phyloP scores from a whole-genome alignment of 371 early-diverging fungal species.

The Sporodiniella umbellata region DNA sequence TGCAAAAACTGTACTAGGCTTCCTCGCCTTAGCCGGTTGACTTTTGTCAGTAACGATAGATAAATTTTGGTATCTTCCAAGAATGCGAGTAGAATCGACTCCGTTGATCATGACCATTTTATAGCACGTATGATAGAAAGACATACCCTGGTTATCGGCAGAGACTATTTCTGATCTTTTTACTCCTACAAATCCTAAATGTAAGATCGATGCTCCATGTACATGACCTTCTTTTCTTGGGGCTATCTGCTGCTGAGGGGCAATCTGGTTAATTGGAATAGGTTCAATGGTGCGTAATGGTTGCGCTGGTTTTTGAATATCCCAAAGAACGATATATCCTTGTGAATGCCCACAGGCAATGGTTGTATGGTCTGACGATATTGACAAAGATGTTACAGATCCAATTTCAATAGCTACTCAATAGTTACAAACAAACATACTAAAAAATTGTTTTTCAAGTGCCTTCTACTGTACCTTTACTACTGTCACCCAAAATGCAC shows the following conservation, averaged over 20 bases:
- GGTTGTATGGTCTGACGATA: slow-evolving; percentile 67
- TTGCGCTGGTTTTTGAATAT: slow-evolving; percentile 49
- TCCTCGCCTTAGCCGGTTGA: slow-evolving; percentile 24
- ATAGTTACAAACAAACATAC: neutral
- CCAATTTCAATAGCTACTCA: slow-evolving; percentile 64
- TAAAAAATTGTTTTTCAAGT: neutral
- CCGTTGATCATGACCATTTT: slow-evolving; percentile 69
- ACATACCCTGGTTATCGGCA: slow-evolving; percentile 73
- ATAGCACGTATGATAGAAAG: slow-evolving; percentile 70
- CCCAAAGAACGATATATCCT: slow-evolving; percentile 75
- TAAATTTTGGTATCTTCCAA: slow-evolving; percentile 62
- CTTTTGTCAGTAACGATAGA: slow-evolving; percentile 26
- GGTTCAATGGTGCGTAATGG: slow-evolving; percentile 59
- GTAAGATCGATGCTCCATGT: slow-evolving; percentile 64
- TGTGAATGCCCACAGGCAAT: slow-evolving; percentile 71
- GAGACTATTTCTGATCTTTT: slow-evolving; percentile 67
- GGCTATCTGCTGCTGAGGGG: slow-evolving; percentile 33
- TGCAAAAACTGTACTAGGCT: slow-evolving; percentile 65
- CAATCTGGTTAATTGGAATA: slow-evolving; percentile 33
- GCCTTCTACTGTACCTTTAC: slow-evolving; percentile 32
- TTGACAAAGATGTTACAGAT: slow-evolving; percentile 69
- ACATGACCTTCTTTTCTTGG: slow-evolving; percentile 68
- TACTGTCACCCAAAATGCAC: slow-evolving; percentile 57
- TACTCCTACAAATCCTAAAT: slow-evolving; percentile 70
- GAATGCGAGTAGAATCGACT: slow-evolving; percentile 62